Conservation (phyloP, 768 basidiomycete species). For the Naganishia vishniacii region DNA sequence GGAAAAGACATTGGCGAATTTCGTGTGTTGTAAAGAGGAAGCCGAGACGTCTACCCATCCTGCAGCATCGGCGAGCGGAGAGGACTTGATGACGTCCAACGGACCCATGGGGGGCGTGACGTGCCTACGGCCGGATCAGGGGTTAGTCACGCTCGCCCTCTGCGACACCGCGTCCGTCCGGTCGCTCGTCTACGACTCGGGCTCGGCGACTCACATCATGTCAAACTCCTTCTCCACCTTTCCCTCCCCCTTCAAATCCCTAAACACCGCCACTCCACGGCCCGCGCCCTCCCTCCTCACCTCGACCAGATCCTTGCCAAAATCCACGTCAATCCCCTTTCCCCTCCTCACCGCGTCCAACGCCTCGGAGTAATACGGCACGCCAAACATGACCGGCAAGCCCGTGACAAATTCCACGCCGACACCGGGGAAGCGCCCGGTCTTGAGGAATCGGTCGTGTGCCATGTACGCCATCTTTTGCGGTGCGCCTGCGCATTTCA, state of each 20-base stretch:
- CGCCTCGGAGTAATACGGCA: constrained; percentile 90
- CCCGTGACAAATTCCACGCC: constrained; percentile 77
- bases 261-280: constrained; percentile 79
- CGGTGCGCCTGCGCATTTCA: constrained; percentile 71
- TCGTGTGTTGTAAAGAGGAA: constrained; percentile 73
- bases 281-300: constrained; percentile 58
- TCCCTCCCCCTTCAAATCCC: constrained; percentile 60
- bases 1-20: constrained; percentile 79
- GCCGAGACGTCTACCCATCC: constrained; percentile 88
- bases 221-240: constrained; percentile 71
- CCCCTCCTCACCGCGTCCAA: constrained; percentile 68
- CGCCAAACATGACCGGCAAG: constrained; percentile 89
- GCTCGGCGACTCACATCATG: constrained; percentile 53
- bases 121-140: constrained; percentile 44
- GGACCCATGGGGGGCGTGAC: constrained; percentile 91
- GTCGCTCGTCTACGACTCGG: background rate
- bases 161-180: no score
- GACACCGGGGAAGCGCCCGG: constrained; percentile 57
- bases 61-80: constrained; percentile 58
- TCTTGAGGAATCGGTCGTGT: constrained; percentile 62
- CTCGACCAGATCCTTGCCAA: constrained; percentile 74
- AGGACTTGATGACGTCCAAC: constrained; percentile 59
- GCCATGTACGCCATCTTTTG: constrained; percentile 45
- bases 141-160: background rate
- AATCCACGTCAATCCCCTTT: constrained; percentile 73